Evolutionary conservation across 192 early-diverging fungal species (phyloP), one percentile per base, ranked within the genome.

Genomic region (Coemansia sp.): DNA sequence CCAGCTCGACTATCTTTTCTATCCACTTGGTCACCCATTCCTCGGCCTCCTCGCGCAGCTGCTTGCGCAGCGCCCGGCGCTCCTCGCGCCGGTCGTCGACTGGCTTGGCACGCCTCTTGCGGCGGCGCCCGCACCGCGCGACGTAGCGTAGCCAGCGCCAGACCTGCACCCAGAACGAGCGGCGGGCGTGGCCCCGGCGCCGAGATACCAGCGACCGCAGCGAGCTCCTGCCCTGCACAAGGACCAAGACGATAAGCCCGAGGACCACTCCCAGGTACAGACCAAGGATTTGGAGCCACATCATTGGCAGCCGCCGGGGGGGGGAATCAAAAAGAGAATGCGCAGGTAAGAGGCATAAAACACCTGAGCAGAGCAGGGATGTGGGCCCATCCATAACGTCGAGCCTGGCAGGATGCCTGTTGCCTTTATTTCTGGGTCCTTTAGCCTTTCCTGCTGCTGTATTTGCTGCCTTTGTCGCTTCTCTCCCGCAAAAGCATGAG

Each of bases 121-220:
- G 67, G 28, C 60, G 60, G 18, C 56, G 56, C 13, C 67, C 67
- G 38, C 67, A 71, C 12, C 67, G 45, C 19, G 61, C 67, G 38
- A 64, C 48, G 33, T 42, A 59, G 25, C 67, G 52, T n/a, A 71
- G 43, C 67, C 67, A 71, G 4, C 67, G 56, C 67, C 67, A 71
- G 4, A 52, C 28, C 29, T 42, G 55, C 16, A 64, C 41, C 48
- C 48, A 54, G 7, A 57, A 38, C 39, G 67, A 44, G 13, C 42
- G 31, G 29, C 18, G 51, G 5, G 26, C 51, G 7, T 64, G 60
- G 13, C 35, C 19, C 11, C 60, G 60, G 5, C 56, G 51, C 34
- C 59, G 39, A 16, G 32, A 23, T 5, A 19, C 28, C 21, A 26
- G 16, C 10, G 33, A 12, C 36, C 41, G 40, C 13, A 29, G 41